Conservation (phyloP, 176 grass and related monocot genomes). For the Musa schizocarpa region DNA sequence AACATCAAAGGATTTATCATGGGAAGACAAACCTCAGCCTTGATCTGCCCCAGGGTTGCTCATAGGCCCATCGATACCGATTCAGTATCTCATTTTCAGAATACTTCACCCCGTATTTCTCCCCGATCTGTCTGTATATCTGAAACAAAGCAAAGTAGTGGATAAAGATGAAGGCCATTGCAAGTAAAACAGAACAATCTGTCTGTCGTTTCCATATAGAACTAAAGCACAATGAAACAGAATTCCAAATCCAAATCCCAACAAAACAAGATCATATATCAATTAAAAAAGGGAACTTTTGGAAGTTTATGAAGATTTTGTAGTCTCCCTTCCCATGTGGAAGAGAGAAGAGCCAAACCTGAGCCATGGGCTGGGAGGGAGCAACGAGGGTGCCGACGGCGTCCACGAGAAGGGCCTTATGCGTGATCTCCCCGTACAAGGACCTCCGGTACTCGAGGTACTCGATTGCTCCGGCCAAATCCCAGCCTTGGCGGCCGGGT, state of each 20-base stretch:
- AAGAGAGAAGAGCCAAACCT: constrained; percentile 32
- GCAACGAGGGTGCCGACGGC: constrained; percentile 84
- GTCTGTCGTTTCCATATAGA: neutral
- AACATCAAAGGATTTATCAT: neutral
- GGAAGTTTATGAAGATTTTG: neutral
- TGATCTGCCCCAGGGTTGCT: constrained; percentile 85
- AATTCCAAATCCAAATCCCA: neutral
- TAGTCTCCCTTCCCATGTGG: neutral
- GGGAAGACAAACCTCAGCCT: constrained; percentile 48
- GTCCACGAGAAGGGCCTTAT: constrained; percentile 88
- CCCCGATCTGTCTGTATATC: constrained; percentile 73
- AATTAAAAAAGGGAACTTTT: neutral
- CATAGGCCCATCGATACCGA: constrained; percentile 57
- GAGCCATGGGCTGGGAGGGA: constrained; percentile 89
- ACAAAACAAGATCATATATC: neutral
- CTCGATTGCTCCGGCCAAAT: constrained; percentile 53
- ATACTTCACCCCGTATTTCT: constrained; percentile 87
- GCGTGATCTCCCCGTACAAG: constrained; percentile 91
- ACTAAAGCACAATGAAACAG: neutral
- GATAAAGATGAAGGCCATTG: too few species aligned
- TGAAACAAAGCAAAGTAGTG: neutral
- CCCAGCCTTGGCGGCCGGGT: constrained; percentile 29
- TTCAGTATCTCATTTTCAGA: constrained; percentile 80
- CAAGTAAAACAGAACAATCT: neutral
- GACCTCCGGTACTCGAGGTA: constrained; percentile 88